These are phyloP conservation scores for Pestalotiopsis sp. DNA, from an alignment of 2,329 filamentous ascomycete species.

Conservation along the genomic window DNA sequence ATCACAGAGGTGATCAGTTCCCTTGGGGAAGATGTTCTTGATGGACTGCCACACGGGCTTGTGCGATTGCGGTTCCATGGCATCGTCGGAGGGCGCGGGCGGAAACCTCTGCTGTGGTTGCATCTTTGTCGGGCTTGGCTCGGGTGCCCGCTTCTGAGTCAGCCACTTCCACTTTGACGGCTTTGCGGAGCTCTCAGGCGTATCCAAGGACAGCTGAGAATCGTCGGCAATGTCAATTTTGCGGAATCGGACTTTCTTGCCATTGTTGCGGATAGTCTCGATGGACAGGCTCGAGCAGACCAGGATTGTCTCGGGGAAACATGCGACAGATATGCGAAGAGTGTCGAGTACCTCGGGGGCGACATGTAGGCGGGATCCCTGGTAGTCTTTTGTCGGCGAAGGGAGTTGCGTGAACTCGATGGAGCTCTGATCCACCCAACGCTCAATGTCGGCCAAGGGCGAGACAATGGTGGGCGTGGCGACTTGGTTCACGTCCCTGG, in stretches of 20 bases:
- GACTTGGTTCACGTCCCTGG: slow-evolving; percentile 3
- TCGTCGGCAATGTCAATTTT: slow-evolving; percentile 19
- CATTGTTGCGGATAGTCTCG: slow-evolving; percentile 59
- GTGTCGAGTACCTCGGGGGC: slow-evolving; percentile 57
- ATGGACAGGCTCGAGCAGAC: slow-evolving; percentile 55
- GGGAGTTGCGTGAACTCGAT: slow-evolving; percentile 23
- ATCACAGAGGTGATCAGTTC: slow-evolving; percentile 58
- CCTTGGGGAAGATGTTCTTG: slow-evolving; percentile 53
- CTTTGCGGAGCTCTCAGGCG: slow-evolving; percentile 16
- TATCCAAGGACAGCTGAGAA: slow-evolving; percentile 13
- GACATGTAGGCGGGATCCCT: slow-evolving; percentile 45
- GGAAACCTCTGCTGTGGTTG: slow-evolving; percentile 12
- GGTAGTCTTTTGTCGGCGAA: slow-evolving; percentile 22
- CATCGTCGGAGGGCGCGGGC: slow-evolving; percentile 10
- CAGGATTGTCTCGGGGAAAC: slow-evolving; percentile 63
- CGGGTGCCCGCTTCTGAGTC: slow-evolving; percentile 15
- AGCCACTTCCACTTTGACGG: slow-evolving; percentile 29
- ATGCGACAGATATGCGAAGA: slow-evolving; percentile 53
- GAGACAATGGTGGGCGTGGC: slow-evolving; percentile 18
- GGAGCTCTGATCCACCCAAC: slow-evolving; percentile 26
- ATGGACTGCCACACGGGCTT: slow-evolving; percentile 44
- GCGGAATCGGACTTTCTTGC: slow-evolving; percentile 51
- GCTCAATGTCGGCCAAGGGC: slow-evolving; percentile 24
- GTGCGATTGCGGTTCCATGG: neutral
- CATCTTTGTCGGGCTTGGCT: slow-evolving; percentile 13